A percentile compares a stretch with the other conserved stretches of the same genome.
Conservation (phyloP, 2,329 filamentous ascomycete genomes). For the Cadophora malorum region DNA sequence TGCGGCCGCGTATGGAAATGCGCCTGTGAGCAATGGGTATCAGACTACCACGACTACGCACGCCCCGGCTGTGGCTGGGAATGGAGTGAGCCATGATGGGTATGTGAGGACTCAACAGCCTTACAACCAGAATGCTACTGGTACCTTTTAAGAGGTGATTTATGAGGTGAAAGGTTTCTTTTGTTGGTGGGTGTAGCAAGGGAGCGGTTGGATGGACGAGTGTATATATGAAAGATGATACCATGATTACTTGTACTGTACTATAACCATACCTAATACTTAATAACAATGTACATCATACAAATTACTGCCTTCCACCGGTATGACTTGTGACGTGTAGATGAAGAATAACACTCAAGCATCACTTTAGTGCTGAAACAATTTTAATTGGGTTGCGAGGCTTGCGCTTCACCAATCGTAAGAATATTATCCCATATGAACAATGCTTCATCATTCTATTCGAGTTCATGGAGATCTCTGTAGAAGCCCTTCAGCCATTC, state of each 20-base stretch:
- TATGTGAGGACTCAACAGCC: slow-evolving; percentile 26
- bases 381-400: no score
- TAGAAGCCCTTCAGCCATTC: no score
- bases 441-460: no score
- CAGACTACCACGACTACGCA: slow-evolving; percentile 28
- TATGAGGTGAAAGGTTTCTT: background rate
- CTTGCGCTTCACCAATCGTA: no score
- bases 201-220: background rate
- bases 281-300: background rate
- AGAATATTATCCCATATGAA: no score
- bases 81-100: slow-evolving; percentile 7
- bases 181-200: background rate
- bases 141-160: slow-evolving; percentile 25
- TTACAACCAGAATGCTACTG: slow-evolving; percentile 30
- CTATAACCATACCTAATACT: background rate
- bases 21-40: slow-evolving; percentile 20
- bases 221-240: slow-evolving; percentile 12
- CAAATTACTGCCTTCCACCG: no score
- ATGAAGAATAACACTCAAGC: no score
- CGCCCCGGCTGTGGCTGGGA: background rate
- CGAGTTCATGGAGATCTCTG: no score
- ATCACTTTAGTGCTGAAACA: no score
- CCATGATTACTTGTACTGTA: slow-evolving; percentile 3
- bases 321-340: no score
- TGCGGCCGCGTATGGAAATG: slow-evolving; percentile 19